phyloP scores from a whole-genome alignment of 2,329 filamentous ascomycete genomes.

The Aspergillus vadensis region DNA sequence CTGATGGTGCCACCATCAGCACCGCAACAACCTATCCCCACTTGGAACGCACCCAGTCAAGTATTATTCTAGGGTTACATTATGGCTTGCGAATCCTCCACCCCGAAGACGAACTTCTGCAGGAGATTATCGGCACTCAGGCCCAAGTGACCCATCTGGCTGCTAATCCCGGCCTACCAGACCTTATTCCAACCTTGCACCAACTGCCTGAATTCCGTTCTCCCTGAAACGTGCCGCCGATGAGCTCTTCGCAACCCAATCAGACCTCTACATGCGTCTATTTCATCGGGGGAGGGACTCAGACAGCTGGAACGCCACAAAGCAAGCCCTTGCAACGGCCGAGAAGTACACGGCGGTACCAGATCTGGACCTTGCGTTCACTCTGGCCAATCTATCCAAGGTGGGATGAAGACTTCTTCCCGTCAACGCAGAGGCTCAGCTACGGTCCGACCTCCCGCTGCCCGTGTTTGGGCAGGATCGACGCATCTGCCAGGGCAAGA shows the following conservation, averaged over 20 bases:
- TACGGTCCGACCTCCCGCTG: conserved; percentile 23
- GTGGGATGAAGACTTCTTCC: conserved; percentile 54
- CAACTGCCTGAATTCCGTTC: conserved; percentile 49
- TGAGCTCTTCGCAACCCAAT: conserved; percentile 25
- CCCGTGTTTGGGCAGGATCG: conserved; percentile 27
- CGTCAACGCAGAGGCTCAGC: conserved; percentile 30
- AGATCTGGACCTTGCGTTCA: conserved; percentile 51
- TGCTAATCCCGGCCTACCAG: conserved; percentile 51
- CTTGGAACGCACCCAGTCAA: conserved; percentile 55
- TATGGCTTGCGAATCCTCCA: conserved; percentile 53
- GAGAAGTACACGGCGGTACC: conserved; percentile 43
- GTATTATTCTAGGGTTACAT: conserved; percentile 55
- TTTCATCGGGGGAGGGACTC: conserved; percentile 22
- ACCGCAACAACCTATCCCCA: conserved; percentile 48
- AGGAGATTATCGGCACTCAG: conserved; percentile 52
- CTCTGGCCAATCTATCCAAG: conserved; percentile 52
- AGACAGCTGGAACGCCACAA: conserved; percentile 31
- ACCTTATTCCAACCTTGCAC: conserved; percentile 49
- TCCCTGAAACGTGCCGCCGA: conserved; percentile 44
- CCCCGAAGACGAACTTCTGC: conserved; percentile 48
- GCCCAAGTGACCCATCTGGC: conserved; percentile 51
- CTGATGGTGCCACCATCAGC: conserved; percentile 10
- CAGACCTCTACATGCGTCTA: conserved; percentile 30
- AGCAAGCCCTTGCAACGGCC: conserved; percentile 29
- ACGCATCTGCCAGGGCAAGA: conserved; percentile 26